Percentiles rank a stretch among this genome's conserved stretches.
Evolutionary conservation across 345 rosid species (phyloP).

Genomic region (Pistacia atlantica): DNA sequence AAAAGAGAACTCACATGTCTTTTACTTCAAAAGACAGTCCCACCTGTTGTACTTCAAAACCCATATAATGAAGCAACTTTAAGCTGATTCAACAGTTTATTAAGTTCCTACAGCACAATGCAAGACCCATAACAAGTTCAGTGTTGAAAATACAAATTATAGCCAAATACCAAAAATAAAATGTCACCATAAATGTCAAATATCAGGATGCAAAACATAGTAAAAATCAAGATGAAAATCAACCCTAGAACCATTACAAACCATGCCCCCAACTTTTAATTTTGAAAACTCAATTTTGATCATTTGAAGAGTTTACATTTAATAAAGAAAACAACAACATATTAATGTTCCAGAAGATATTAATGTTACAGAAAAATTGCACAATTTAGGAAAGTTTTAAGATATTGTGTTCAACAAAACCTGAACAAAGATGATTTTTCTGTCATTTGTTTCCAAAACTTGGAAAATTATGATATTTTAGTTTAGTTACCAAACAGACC

Average conservation of each 20-base stretch:
- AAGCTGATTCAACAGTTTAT: constrained; percentile 12
- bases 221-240: background rate
- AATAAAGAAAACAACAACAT: background rate
- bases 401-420: background rate
- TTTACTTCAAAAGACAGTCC: constrained; percentile 15
- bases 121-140: constrained; percentile 3
- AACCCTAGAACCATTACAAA: constrained; percentile 5
- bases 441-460: background rate
- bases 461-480: background rate
- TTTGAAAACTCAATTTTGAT: background rate
- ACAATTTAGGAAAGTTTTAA: background rate
- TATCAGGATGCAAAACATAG: background rate
- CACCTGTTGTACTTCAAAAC: constrained; percentile 9
- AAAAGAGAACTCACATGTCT: constrained; percentile 9
- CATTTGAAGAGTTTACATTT: background rate
- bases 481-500: too few relatives aligned
- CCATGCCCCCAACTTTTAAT: background rate
- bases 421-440: background rate
- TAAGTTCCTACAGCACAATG: constrained; percentile 21
- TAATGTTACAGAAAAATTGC: background rate
- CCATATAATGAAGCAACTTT: background rate
- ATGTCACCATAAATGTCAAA: background rate
- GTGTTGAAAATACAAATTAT: background rate
- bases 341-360: background rate
- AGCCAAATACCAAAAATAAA: background rate